A percentile compares a stretch with the other conserved stretches of the same genome.
phyloP scores from a whole-genome alignment of 2,329 filamentous ascomycete genomes.

The Aspergillus latus region DNA sequence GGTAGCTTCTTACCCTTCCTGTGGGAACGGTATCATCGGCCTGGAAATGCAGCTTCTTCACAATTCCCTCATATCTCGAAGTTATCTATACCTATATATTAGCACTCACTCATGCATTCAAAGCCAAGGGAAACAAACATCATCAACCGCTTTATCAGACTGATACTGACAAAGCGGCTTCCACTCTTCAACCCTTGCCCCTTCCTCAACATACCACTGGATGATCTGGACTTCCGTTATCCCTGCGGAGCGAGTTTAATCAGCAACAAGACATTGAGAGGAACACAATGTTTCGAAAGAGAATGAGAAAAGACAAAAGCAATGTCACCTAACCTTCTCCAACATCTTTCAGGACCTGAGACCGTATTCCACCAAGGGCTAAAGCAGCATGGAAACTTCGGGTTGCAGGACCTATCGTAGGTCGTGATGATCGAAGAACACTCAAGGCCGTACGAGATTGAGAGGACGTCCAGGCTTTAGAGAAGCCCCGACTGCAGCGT shows the following conservation, averaged over 20 bases:
- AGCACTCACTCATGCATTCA: conserved; percentile 5
- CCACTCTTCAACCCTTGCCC: conserved; percentile 94
- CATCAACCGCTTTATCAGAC: conserved; percentile 83
- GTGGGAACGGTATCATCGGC: conserved; percentile 95
- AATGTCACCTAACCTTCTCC: conserved; percentile 38
- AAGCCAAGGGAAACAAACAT: conserved; percentile 43
- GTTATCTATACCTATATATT: conserved; percentile 70
- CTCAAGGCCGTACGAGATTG: conserved; percentile 28
- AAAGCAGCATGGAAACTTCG: conserved; percentile 39
- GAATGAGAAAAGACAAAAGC: not conserved
- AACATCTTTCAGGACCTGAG: conserved; percentile 45
- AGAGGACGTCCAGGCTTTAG: conserved; percentile 27
- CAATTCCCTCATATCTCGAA: conserved; percentile 88
- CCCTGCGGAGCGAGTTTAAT: conserved; percentile 52
- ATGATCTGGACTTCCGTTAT: conserved; percentile 99
- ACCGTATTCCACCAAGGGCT: conserved; percentile 36
- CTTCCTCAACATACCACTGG: conserved; percentile 98
- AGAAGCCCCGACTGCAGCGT: conserved; percentile 32
- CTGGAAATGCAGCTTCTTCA: conserved; percentile 95
- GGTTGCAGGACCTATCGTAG: conserved; percentile 25
- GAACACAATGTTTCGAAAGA: too few relatives aligned
- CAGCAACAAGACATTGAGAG: conserved; percentile 17
- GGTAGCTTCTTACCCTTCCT: conserved; percentile 58
- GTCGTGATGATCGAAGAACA: conserved; percentile 23
- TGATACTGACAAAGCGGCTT: conserved; percentile 97